phyloP scores from a whole-genome alignment of 1,139 yeast genomes.

The Pneumocystis jirovecii region DNA sequence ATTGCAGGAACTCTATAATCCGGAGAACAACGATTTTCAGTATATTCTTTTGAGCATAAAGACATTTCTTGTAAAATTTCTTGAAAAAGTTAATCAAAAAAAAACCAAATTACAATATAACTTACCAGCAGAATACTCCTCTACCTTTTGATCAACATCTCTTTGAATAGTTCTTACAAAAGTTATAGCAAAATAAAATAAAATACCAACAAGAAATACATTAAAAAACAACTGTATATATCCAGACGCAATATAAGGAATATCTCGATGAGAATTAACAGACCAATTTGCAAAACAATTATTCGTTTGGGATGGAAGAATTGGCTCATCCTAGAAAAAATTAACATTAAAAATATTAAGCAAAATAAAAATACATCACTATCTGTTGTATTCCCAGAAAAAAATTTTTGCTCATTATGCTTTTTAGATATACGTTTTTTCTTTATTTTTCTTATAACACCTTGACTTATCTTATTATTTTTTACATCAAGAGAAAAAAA shows the following conservation, averaged over 20 bases:
- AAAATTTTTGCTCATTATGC: background rate
- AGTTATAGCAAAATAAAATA: conserved; percentile 40
- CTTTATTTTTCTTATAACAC: background rate
- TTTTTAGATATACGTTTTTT: background rate
- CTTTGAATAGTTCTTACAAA: conserved; percentile 46
- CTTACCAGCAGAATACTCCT: conserved; percentile 30
- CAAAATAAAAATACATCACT: background rate
- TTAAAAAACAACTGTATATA: conserved; percentile 62
- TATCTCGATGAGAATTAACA: conserved; percentile 30
- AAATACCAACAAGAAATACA: conserved; percentile 38
- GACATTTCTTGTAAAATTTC: conserved; percentile 54
- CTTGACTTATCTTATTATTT: conserved; percentile 1
- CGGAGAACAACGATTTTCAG: conserved; percentile 53
- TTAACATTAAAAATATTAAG: background rate
- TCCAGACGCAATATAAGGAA: conserved; percentile 54
- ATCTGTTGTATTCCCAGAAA: background rate
- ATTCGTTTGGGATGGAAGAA: background rate
- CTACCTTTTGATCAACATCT: conserved; percentile 60
- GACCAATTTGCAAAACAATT: background rate
- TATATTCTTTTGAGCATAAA: conserved; percentile 53
- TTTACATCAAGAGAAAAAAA: background rate
- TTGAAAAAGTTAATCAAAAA: conserved; percentile 17
- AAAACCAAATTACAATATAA: background rate
- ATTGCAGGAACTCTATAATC: conserved; percentile 49
- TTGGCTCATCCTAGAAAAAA: background rate